These are phyloP conservation scores for Penicillium sumatraense DNA, from an alignment of 2,329 filamentous ascomycete genomes.

Conservation along the genomic window DNA sequence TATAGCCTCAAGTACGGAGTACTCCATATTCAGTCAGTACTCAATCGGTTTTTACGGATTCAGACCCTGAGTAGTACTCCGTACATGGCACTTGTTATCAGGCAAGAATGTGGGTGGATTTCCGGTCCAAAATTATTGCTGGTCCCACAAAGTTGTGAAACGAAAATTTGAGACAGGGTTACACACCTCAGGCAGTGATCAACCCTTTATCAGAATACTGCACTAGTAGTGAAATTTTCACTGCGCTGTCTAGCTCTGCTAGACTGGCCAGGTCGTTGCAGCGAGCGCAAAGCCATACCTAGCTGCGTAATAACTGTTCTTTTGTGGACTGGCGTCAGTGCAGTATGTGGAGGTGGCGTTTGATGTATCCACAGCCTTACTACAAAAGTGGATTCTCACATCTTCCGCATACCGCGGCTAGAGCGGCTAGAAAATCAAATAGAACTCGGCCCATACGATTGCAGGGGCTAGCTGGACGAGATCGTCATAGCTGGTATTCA, in stretches of 20 bases:
- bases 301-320: neutral
- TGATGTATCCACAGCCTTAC: conserved; percentile 2
- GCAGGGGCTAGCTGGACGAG: neutral
- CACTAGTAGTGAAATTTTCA: neutral
- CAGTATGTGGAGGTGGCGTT: conserved; percentile 1
- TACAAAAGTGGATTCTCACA: neutral
- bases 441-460: neutral
- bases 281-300: neutral
- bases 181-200: neutral
- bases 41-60: no score
- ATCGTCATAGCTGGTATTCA: neutral
- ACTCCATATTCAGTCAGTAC: neutral
- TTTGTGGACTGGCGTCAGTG: neutral
- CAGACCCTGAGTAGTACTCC: no score
- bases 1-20: neutral
- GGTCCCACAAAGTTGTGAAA: neutral
- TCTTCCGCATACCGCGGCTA: neutral
- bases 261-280: neutral
- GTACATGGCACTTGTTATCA: neutral
- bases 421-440: conserved; percentile 4
- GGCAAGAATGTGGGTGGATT: neutral
- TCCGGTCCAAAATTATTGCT: neutral
- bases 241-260: neutral
- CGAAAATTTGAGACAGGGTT: neutral
- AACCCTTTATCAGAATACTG: neutral